A percentile compares a stretch with the other conserved stretches of the same genome.
Evolutionary conservation across 1,139 yeast species (phyloP).

Genomic region (Protomyces inouyei): DNA sequence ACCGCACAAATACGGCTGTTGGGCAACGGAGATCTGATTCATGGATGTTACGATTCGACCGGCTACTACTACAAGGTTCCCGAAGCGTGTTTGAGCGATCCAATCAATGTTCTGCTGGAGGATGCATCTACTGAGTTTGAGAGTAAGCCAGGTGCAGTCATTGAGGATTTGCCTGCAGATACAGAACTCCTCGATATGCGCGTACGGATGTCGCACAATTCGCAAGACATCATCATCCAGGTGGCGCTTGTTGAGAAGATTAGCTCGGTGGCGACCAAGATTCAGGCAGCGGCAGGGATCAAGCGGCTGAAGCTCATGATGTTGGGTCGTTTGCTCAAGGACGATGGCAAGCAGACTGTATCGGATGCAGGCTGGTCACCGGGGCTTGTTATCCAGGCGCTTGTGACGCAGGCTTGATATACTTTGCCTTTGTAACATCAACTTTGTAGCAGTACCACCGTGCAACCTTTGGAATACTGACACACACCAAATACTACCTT

Average conservation of each 20-base stretch:
- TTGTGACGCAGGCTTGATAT: conserved; percentile 17
- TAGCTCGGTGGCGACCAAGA: conserved; percentile 24
- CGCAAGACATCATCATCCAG: conserved; percentile 16
- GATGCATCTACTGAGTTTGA: not conserved
- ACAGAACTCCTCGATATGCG: conserved; percentile 12
- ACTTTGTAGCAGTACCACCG: too few species aligned
- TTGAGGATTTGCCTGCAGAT: conserved; percentile 11
- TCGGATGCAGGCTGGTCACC: conserved; percentile 25
- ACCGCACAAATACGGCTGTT: conserved; percentile 17
- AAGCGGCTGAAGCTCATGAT: conserved; percentile 23
- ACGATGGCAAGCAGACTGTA: conserved; percentile 22
- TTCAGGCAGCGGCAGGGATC: conserved; percentile 19
- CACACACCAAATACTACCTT: too few species aligned
- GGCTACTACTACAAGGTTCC: conserved; percentile 24
- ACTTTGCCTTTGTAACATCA: not conserved
- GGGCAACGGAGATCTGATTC: conserved; percentile 22
- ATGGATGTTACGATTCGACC: conserved; percentile 23
- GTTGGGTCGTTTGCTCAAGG: conserved; percentile 21
- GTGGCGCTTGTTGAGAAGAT: conserved; percentile 19
- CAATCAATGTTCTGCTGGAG: conserved; percentile 5
- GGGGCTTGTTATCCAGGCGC: conserved; percentile 18
- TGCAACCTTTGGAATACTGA: too few species aligned
- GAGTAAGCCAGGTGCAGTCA: not conserved
- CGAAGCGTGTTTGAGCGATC: conserved; percentile 22
- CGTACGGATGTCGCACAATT: conserved; percentile 22